These are phyloP conservation scores for Cicer pinnatifidum DNA, from an alignment of 306 rosid species.

Conservation along the genomic window DNA sequence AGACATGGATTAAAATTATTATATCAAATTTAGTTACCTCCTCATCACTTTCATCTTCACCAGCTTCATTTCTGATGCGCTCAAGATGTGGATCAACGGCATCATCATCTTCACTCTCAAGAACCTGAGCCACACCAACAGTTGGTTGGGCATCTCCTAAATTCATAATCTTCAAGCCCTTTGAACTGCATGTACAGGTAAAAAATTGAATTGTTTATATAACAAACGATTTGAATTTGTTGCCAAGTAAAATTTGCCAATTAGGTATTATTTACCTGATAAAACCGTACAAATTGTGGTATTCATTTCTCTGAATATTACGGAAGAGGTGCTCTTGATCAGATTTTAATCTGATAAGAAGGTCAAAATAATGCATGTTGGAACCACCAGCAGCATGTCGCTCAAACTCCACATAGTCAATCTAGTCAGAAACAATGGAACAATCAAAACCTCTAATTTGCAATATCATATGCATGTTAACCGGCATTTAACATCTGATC, in stretches of 20 bases:
- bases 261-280: conserved; percentile 66
- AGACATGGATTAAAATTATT: background rate
- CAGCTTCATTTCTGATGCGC: conserved; percentile 86
- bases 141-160: conserved; percentile 67
- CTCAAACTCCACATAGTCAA: conserved; percentile 91
- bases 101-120: conserved; percentile 83
- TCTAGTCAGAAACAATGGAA: conserved; percentile 52
- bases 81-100: conserved; percentile 98
- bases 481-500: conserved; percentile 18
- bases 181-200: conserved; percentile 63
- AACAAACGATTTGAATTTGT: conserved; percentile 35
- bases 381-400: conserved; percentile 98
- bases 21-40: conserved; percentile 60
- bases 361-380: conserved; percentile 97
- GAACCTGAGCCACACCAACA: conserved; percentile 81
- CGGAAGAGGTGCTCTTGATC: conserved; percentile 96
- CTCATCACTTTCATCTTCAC: conserved; percentile 95
- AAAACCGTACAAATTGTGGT: conserved; percentile 86
- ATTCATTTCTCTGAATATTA: conserved; percentile 94
- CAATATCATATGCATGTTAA: conserved; percentile 30
- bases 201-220: conserved; percentile 38
- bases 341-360: conserved; percentile 86
- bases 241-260: conserved; percentile 21
- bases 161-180: conserved; percentile 96
- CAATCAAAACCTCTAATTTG: conserved; percentile 48